Conservation (phyloP, 805 yeast species). For the Candida railenensis region DNA sequence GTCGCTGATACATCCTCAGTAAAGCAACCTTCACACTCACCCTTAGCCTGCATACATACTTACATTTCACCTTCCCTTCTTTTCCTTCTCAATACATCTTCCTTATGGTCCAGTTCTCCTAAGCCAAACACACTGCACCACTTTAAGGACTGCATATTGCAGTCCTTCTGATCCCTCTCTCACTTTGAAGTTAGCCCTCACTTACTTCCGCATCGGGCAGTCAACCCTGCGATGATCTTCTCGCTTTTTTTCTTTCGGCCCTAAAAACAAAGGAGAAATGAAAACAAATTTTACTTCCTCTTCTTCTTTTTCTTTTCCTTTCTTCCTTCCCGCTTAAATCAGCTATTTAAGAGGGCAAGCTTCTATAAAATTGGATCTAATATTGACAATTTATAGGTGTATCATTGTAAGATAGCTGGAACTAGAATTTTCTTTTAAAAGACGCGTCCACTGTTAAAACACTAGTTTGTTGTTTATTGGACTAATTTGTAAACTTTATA, state of each 20-base stretch:
- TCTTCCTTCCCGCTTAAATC: conserved; percentile 48
- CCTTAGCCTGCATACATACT: too few relatives aligned
- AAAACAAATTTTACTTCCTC: conserved; percentile 8
- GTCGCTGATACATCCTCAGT: too few relatives aligned
- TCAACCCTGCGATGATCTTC: conserved; percentile 12
- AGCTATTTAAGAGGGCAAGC: conserved; percentile 42
- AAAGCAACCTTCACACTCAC: too few relatives aligned
- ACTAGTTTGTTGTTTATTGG: neutral
- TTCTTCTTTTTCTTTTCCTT: conserved; percentile 10
- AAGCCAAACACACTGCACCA: too few relatives aligned
- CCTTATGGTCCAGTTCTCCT: too few relatives aligned
- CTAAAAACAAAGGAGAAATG: conserved; percentile 5
- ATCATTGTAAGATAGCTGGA: conserved; percentile 7
- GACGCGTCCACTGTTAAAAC: neutral
- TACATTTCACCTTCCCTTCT: neutral
- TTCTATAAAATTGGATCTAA: conserved; percentile 11
- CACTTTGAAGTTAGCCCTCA: too few relatives aligned
- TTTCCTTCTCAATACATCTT: neutral
- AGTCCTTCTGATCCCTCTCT: too few relatives aligned
- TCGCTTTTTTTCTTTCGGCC: conserved; percentile 12
- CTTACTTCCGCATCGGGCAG: conserved; percentile 16
- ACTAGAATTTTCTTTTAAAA: neutral
- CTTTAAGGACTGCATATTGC: too few relatives aligned
- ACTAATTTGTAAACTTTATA: neutral
- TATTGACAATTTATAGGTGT: neutral